Percentiles rank a stretch among this genome's conserved stretches.
These are phyloP conservation scores for Citrus reticulata DNA, from an alignment of 345 rosid species.

Conservation along the genomic window DNA sequence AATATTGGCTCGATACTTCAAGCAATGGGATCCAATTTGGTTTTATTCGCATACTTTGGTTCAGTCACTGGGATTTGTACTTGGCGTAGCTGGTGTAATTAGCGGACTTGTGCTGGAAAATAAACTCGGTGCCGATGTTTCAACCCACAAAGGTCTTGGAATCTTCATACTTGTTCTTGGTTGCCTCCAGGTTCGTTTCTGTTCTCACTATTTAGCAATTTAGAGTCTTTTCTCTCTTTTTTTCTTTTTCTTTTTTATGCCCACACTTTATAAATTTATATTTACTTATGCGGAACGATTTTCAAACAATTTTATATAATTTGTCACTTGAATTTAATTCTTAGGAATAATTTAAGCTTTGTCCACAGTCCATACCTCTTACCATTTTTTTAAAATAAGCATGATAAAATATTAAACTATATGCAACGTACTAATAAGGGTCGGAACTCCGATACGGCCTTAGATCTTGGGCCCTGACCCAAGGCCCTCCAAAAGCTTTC, in stretches of 20 bases:
- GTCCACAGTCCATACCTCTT: too few relatives aligned
- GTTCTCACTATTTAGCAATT: not conserved
- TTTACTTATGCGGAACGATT: too few relatives aligned
- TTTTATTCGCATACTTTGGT: constrained; percentile 53
- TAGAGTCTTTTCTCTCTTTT: not conserved
- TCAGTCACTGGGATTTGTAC: constrained; percentile 47
- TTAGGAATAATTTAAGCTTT: too few relatives aligned
- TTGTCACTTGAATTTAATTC: too few relatives aligned
- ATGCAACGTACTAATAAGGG: too few relatives aligned
- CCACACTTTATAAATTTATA: not conserved
- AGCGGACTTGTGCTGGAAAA: constrained; percentile 56
- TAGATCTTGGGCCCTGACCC: too few relatives aligned
- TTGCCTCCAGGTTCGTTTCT: constrained; percentile 59
- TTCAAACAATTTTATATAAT: too few relatives aligned
- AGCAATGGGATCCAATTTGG: constrained; percentile 70
- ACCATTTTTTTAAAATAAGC: too few relatives aligned
- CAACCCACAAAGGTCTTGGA: constrained; percentile 64
- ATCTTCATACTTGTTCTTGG: constrained; percentile 70
- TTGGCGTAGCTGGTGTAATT: constrained; percentile 59
- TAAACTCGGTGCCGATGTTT: constrained; percentile 34
- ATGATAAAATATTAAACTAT: too few relatives aligned
- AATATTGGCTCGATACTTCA: constrained; percentile 52
- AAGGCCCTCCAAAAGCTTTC: too few relatives aligned
- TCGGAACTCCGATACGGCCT: too few relatives aligned
- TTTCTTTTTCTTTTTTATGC: not conserved